phyloP scores from a whole-genome alignment of 2,329 filamentous ascomycete species.

The Samsoniella hepiali region DNA sequence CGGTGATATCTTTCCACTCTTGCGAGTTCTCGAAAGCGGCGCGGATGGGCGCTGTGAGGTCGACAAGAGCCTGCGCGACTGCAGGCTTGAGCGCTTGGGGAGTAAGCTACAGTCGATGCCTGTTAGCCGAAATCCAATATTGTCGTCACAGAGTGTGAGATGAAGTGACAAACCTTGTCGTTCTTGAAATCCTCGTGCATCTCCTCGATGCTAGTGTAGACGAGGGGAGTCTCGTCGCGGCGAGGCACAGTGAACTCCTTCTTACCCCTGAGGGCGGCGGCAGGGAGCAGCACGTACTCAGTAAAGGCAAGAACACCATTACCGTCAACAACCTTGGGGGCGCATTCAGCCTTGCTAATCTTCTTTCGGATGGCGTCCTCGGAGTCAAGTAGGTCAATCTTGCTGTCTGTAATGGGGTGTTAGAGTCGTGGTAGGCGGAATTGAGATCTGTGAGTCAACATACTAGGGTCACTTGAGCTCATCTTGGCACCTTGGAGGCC shows the following conservation, averaged over 20 bases:
- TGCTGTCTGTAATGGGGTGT: conserved; percentile 57
- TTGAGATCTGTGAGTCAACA: conserved; percentile 3
- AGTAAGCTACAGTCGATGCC: conserved; percentile 49
- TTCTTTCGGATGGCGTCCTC: conserved; percentile 75
- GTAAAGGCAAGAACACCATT: conserved; percentile 87
- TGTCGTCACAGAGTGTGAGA: not conserved
- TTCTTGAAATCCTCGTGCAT: conserved; percentile 76
- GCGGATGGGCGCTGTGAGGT: conserved; percentile 75
- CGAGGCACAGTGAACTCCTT: conserved; percentile 67
- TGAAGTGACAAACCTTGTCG: conserved; percentile 62
- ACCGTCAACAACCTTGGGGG: conserved; percentile 71
- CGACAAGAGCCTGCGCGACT: conserved; percentile 68
- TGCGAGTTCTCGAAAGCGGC: conserved; percentile 64
- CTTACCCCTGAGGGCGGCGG: conserved; percentile 59
- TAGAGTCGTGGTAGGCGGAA: not conserved
- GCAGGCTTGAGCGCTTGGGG: conserved; percentile 88
- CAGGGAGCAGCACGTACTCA: conserved; percentile 81
- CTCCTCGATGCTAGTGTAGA: conserved; percentile 73
- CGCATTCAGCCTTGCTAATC: conserved; percentile 78
- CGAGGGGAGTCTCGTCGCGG: conserved; percentile 68
- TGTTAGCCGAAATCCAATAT: not conserved
- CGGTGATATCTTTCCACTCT: conserved; percentile 70
- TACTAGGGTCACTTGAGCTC: conserved; percentile 69
- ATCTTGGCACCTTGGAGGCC: conserved; percentile 85
- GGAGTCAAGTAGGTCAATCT: conserved; percentile 88